Base-by-base conservation (phyloP, 495 filamentous ascomycete species). In the Ramalina peruviana region DNA sequence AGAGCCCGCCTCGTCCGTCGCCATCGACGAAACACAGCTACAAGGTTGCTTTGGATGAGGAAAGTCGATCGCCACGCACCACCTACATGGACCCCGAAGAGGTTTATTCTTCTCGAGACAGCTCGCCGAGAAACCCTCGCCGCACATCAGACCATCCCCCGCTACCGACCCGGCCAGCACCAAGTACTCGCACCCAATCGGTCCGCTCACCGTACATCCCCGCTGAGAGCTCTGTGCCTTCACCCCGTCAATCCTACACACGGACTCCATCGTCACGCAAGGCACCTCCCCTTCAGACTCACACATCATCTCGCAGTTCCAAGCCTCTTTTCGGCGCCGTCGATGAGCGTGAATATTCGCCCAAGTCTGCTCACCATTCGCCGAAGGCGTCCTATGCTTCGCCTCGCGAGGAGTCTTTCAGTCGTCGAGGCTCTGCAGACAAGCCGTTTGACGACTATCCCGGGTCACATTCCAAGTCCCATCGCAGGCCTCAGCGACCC, bases 11-110 rank as follows among this genome's bases (percentile, higher is more conserved):
- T 9, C 46, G 44, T 5, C 51, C 42, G 23, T 43, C 40, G 43
- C 46, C 46, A 23, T 19, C 26, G 39, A 25, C 25, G 20, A 20
- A 42, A 11, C 13, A 43, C 9, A n/a, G 21, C 27, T 27, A 49
- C 6, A 52, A 63, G 11, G 45, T 66, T n/a, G 56, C 68, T 36
- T 68, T 71, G 44, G 64, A 65, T 1, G 60, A 53, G 52, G 48
- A 36, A 40, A 33, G 21, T 23, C 44, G 11, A 56, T 41, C 26
- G 40, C 48, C 46, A 36, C 36, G 30, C 17, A 33, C 36, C 21
- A 39, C 53, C 13, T n/a, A 38, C 4, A 20, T 27, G 15, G 27
- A 49, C 36, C 36, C 26, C 13, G 36, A 51, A 39, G 12, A 36
- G 17, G 1, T 16, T 10, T 30, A 26, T 25, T 45, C 38, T 13